Conservation (phyloP, 768 basidiomycete genomes). For the Glaciozyma martinii region DNA sequence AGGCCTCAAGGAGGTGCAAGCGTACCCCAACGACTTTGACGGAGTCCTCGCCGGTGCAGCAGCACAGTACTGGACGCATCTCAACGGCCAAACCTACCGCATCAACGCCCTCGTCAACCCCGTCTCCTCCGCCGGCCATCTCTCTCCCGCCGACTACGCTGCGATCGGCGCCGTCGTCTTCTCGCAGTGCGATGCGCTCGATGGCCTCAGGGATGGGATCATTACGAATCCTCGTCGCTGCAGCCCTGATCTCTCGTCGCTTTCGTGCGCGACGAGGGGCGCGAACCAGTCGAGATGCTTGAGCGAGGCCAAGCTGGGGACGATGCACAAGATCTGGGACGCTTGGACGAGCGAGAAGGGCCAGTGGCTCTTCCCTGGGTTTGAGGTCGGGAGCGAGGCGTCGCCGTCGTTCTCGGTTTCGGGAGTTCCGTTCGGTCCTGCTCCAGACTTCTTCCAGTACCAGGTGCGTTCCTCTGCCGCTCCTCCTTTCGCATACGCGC, state of each 20-base stretch:
- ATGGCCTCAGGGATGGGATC: slow-evolving; percentile 37
- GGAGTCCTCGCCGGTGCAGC: slow-evolving; percentile 27
- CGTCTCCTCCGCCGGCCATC: slow-evolving; percentile 9
- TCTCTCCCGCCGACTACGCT: slow-evolving; percentile 16
- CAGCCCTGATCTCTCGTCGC: slow-evolving; percentile 32
- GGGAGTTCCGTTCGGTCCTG: neutral
- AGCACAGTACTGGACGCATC: slow-evolving; percentile 17
- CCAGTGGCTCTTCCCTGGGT: slow-evolving; percentile 17
- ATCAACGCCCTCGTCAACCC: slow-evolving; percentile 28
- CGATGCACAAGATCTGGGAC: slow-evolving; percentile 16
- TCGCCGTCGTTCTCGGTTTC: too few species aligned
- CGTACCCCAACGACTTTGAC: slow-evolving; percentile 26
- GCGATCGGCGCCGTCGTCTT: slow-evolving; percentile 12
- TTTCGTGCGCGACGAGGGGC: neutral
- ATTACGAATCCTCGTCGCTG: slow-evolving; percentile 38
- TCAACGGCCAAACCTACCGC: slow-evolving; percentile 21
- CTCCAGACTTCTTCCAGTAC: slow-evolving; percentile 3
- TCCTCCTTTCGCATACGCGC: neutral
- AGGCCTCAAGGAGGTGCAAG: slow-evolving; percentile 20
- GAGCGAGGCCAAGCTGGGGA: neutral
- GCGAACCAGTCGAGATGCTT: slow-evolving; percentile 17
- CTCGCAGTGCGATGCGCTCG: slow-evolving; percentile 30
- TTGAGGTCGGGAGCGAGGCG: slow-evolving; percentile 6
- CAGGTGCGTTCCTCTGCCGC: neutral
- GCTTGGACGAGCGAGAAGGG: slow-evolving; percentile 4